Base-by-base conservation (phyloP, 768 basidiomycete species). In the Lentinula lateritia region DNA sequence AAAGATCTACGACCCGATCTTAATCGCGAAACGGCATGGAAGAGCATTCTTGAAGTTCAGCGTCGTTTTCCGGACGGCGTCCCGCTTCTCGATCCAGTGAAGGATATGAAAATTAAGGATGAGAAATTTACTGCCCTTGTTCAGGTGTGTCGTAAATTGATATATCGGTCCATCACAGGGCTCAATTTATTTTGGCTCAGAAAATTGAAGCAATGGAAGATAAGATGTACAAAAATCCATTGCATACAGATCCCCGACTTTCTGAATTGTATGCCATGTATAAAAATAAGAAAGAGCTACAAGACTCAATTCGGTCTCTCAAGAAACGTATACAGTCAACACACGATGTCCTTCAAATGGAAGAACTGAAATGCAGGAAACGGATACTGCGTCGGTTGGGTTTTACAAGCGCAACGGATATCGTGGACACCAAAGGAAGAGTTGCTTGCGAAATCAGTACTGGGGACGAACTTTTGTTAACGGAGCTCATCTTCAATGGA, bases 361-460 rank as follows among this genome's bases (percentile, higher is more conserved):
- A 98, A 72, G 97, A 99, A 72, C 87, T 99, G 69, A 96, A 95
- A 74, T 88, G 87, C 66, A 83, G 97, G 61, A 98, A 98, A 74
- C 92, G 96, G 23, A 95, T 97, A 0, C 81, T 98, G 32, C 84
- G 97, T 39, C 84, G 97, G 38, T 76, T 99, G 6, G 95, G 90
- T 0, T 98, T 98, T 78, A 95, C 94, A 2, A 89, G 83, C 13
- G 72, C 86, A 9, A 83, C 88, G 0, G 96, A 98, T 72, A 97
- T 98, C 61, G 93, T 98, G 20, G 97, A 98, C 71, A 87, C 95
- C 83, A 99, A 99, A 76, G 97, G 97, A 0, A 82, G 97, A 42
- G 96, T 99, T 1, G 97, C 97, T 16, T 99, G 97, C 71, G 97
- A 99, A 75, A 98, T 99, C 74, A 94, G 92, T 70, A 89, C 95